Conservation (phyloP, 345 rosid species). For the Hypericum perforatum region DNA sequence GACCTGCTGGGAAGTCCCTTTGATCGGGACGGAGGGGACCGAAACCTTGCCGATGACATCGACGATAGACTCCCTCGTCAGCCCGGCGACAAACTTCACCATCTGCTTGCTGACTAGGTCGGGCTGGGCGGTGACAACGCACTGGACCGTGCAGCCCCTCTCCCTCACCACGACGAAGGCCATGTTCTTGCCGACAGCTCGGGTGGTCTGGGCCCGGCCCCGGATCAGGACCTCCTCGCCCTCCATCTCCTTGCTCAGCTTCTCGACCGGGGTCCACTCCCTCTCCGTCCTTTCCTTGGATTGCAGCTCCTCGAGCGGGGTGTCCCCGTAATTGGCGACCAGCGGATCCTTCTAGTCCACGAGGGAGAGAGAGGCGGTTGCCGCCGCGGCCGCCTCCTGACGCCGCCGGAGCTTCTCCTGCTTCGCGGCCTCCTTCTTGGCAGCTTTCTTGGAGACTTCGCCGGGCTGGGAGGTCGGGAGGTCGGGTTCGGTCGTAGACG, state of each 20-base stretch:
- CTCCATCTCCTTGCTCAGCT: slow-evolving; percentile 31
- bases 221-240: slow-evolving; percentile 44
- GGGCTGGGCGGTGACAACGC: no score
- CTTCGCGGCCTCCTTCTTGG: no score
- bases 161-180: slow-evolving; percentile 60
- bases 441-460: slow-evolving; percentile 58
- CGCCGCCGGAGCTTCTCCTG: slow-evolving; percentile 67
- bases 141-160: slow-evolving; percentile 63
- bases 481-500: not conserved
- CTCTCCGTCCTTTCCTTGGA: slow-evolving; percentile 31
- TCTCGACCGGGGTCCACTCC: slow-evolving; percentile 41
- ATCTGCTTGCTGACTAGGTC: slow-evolving; percentile 43
- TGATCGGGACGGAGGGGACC: slow-evolving; percentile 39
- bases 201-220: slow-evolving; percentile 50
- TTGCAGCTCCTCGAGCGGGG: slow-evolving; percentile 45
- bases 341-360: slow-evolving; percentile 38
- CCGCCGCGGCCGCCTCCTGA: slow-evolving; percentile 33
- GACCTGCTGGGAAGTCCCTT: slow-evolving; percentile 63
- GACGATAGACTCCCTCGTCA: slow-evolving; percentile 59
- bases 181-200: slow-evolving; percentile 43
- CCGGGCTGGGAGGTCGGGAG: slow-evolving; percentile 10
- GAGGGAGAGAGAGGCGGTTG: slow-evolving; percentile 25
- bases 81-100: slow-evolving; percentile 45
- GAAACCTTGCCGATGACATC: slow-evolving; percentile 46
- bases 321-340: slow-evolving; percentile 50